Evolutionary conservation across 306 rosid species (phyloP).

Genomic region (Dryas octopetala): DNA sequence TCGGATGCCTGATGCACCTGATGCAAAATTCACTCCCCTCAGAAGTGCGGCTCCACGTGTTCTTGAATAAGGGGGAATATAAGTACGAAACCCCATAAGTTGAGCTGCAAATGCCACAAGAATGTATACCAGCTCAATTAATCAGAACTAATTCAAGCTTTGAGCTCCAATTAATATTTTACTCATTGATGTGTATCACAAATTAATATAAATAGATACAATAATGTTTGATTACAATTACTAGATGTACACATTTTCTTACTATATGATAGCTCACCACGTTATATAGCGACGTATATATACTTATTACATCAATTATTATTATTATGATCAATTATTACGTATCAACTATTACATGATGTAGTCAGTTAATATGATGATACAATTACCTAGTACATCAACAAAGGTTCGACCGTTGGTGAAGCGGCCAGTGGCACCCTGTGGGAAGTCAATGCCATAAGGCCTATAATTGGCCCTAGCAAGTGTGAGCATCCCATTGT

Average conservation of each 20-base stretch:
- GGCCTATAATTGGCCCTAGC: constrained; percentile 92
- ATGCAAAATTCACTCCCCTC: constrained; percentile 84
- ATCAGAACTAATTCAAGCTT: no score
- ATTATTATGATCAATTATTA: no score
- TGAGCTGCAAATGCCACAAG: constrained; percentile 57
- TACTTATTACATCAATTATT: no score
- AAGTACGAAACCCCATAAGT: constrained; percentile 63
- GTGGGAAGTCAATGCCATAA: constrained; percentile 82
- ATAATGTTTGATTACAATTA: no score
- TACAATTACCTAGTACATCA: constrained; percentile 64
- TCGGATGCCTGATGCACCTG: constrained; percentile 88
- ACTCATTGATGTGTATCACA: no score
- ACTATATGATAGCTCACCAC: no score
- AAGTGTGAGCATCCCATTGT: constrained; percentile 60
- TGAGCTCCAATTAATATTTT: no score
- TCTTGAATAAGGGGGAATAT: constrained; percentile 66
- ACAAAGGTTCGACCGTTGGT: constrained; percentile 91
- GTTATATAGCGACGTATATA: no score
- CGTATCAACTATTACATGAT: not conserved
- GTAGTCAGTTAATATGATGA: no score
- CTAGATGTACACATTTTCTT: no score
- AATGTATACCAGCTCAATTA: not conserved
- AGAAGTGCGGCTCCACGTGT: constrained; percentile 62
- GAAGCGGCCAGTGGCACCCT: constrained; percentile 83
- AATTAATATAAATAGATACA: no score